Evolutionary conservation across 2,329 filamentous ascomycete species (phyloP).

Genomic region (Blumeriella jaapii): DNA sequence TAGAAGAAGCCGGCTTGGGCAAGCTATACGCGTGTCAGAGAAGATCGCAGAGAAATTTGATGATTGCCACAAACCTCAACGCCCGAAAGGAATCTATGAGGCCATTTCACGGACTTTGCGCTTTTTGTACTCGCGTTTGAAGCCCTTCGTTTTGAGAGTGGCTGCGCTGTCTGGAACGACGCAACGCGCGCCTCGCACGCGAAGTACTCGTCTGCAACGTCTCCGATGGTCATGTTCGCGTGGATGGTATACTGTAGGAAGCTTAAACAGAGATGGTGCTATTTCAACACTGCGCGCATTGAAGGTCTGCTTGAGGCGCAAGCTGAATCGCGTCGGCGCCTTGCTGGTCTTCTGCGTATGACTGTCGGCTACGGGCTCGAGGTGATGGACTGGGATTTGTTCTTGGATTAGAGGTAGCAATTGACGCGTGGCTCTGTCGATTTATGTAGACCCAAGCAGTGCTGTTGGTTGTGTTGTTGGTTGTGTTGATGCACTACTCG

Average conservation of each 20-base stretch:
- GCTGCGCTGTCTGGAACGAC: conserved; percentile 61
- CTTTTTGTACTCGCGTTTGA: conserved; percentile 51
- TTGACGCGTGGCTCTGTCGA: conserved; percentile 6
- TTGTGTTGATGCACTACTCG: background rate
- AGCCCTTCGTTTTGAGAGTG: conserved; percentile 54
- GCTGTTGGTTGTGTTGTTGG: background rate
- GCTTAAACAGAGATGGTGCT: background rate
- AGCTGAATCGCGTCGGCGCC: background rate
- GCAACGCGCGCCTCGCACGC: conserved; percentile 67
- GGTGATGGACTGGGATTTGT: background rate
- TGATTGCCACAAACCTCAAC: conserved; percentile 41
- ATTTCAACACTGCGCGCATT: background rate
- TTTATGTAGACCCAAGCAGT: conserved; percentile 2
- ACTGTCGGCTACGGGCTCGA: too few species aligned
- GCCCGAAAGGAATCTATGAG: conserved; percentile 56
- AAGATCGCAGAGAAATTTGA: background rate
- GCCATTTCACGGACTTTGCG: conserved; percentile 58
- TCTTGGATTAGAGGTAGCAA: background rate
- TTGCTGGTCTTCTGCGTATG: too few species aligned
- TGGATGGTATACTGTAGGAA: background rate
- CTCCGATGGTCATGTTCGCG: conserved; percentile 18
- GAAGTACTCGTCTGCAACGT: conserved; percentile 36
- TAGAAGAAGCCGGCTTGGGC: conserved; percentile 89
- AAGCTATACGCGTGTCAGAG: conserved; percentile 44
- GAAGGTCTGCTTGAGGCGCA: conserved; percentile 3